Evolutionary conservation across 1,284 basidiomycete genomes (phyloP).

Genomic region (Moesziomyces aphidis): DNA sequence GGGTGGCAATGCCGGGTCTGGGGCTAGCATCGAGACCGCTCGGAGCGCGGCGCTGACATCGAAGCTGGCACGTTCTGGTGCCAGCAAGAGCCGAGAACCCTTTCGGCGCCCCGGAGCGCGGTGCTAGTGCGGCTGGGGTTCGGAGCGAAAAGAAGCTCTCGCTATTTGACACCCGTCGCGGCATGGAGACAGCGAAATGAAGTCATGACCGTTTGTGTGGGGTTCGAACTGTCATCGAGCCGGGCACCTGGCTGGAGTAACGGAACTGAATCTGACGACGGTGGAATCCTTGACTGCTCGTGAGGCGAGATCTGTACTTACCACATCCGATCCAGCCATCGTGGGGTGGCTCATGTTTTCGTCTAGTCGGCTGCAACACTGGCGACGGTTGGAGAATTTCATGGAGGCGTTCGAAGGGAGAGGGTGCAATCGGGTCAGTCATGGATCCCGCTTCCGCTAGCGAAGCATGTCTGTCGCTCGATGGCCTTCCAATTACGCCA

Average conservation of each 20-base stretch:
- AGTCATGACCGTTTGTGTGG: slow-evolving; percentile 2
- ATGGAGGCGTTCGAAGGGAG: too few relatives aligned
- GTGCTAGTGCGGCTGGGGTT: not conserved
- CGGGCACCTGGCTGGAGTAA: too few relatives aligned
- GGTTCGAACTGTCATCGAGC: too few relatives aligned
- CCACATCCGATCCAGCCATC: slow-evolving; percentile 9
- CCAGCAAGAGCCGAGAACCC: too few relatives aligned
- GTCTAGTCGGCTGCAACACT: not conserved
- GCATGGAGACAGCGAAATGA: slow-evolving; percentile 3
- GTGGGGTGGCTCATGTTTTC: slow-evolving; percentile 5
- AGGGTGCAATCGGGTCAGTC: not conserved
- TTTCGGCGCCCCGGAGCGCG: too few relatives aligned
- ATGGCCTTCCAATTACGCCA: not conserved
- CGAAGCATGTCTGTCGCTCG: too few relatives aligned
- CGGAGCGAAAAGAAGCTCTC: not conserved
- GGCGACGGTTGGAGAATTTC: too few relatives aligned
- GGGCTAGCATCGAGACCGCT: too few relatives aligned
- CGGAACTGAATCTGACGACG: too few relatives aligned
- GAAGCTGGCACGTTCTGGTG: not conserved
- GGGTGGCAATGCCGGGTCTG: too few relatives aligned
- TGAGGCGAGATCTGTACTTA: slow-evolving; percentile 8
- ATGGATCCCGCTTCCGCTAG: not conserved
- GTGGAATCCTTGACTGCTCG: not conserved
- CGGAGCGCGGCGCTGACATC: not conserved
- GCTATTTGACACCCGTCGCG: not conserved